phyloP scores from a whole-genome alignment of 148 eudicot genomes.

The Agrostemma githago region DNA sequence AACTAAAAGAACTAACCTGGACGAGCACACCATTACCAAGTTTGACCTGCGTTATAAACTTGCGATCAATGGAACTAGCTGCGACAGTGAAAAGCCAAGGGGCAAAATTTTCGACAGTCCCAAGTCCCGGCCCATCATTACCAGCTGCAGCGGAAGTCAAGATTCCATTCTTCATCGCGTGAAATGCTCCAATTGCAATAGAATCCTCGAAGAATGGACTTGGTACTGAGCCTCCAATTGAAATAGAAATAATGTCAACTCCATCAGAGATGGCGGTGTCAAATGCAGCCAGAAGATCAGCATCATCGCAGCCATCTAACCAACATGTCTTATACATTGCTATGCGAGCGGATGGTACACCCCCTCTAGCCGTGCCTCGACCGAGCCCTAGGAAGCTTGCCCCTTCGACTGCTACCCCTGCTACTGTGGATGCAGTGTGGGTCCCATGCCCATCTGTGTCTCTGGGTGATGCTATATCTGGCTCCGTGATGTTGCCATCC shows the following conservation, averaged over 20 bases:
- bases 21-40: constrained; percentile 33
- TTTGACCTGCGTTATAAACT: constrained; percentile 25
- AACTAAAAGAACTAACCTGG: background rate
- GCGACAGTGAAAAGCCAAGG: constrained; percentile 57
- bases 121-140: constrained; percentile 36
- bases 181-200: constrained; percentile 53
- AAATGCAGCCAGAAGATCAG: constrained; percentile 50
- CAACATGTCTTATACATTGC: constrained; percentile 55
- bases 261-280: constrained; percentile 59
- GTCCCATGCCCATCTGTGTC: too few species aligned
- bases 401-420: too few species aligned
- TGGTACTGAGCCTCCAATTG: constrained; percentile 26
- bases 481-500: too few species aligned
- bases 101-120: constrained; percentile 20
- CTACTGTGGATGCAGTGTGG: too few species aligned
- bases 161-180: constrained; percentile 43
- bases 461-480: too few species aligned
- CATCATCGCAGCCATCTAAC: constrained; percentile 26
- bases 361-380: constrained; percentile 42
- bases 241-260: constrained; percentile 47
- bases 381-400: constrained; percentile 39
- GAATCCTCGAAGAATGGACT: constrained; percentile 29
- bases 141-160: constrained; percentile 49
- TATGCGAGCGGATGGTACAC: constrained; percentile 40
- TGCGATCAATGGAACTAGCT: constrained; percentile 43